These are phyloP conservation scores for Andrographis paniculata DNA, from an alignment of 305 asterid genomes.

Conservation along the genomic window DNA sequence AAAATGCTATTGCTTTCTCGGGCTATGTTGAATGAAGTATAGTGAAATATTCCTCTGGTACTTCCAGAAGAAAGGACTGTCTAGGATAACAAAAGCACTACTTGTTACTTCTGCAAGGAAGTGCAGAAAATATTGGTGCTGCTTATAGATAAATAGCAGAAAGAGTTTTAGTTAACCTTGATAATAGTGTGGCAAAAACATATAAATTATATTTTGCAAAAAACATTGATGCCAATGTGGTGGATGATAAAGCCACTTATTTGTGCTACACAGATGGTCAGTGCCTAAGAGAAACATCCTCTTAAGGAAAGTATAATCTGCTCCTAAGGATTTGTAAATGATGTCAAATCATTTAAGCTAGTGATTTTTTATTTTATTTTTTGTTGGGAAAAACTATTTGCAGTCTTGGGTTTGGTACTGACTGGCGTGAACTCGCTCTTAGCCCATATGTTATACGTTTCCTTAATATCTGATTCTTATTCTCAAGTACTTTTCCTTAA, in stretches of 20 bases:
- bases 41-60: background rate
- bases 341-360: background rate
- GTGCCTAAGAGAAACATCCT: constrained; percentile 1
- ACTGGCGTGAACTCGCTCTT: background rate
- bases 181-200: too few relatives aligned
- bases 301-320: background rate
- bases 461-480: constrained; percentile 4
- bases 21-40: constrained; percentile 9
- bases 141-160: background rate
- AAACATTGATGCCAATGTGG: too few relatives aligned
- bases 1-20: background rate
- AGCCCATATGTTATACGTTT: background rate
- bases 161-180: constrained; percentile 4
- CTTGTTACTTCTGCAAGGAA: background rate
- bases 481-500: too few relatives aligned
- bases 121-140: background rate
- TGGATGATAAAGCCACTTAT: background rate
- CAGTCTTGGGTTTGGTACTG: background rate
- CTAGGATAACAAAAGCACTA: background rate
- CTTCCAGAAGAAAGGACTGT: background rate
- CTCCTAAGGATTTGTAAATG: constrained; percentile 1
- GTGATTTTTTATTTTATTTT: background rate
- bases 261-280: too few relatives aligned
- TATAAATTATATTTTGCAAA: too few relatives aligned
- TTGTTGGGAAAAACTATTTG: too few relatives aligned